Evolutionary conservation across 2,329 filamentous ascomycete species (phyloP).

Genomic region (Cercospora sp.): DNA sequence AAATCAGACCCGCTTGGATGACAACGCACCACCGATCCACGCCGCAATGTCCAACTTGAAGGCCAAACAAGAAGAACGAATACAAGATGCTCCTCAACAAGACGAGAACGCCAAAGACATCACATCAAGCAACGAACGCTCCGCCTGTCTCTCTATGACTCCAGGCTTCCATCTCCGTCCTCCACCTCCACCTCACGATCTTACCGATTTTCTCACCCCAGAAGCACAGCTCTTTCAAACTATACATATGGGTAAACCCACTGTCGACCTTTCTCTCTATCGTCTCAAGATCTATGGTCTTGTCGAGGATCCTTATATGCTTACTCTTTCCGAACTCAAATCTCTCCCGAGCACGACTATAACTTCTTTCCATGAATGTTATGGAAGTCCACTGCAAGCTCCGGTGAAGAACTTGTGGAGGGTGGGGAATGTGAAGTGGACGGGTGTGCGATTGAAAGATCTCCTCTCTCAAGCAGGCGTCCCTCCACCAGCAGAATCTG

Average conservation of each 20-base stretch:
- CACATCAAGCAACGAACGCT: not conserved
- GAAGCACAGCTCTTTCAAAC: constrained; percentile 39
- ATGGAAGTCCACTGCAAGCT: constrained; percentile 39
- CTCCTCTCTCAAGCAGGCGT: constrained; percentile 31
- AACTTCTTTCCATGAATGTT: constrained; percentile 42
- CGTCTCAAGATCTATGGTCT: constrained; percentile 38
- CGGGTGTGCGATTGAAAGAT: constrained; percentile 35
- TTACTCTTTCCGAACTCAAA: constrained; percentile 34
- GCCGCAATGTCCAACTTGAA: not conserved
- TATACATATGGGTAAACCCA: constrained; percentile 40
- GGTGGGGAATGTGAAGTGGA: constrained; percentile 42
- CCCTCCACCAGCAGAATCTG: not conserved
- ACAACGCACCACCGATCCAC: not conserved
- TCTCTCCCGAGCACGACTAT: constrained; percentile 32
- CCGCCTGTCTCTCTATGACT: not conserved
- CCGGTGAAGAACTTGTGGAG: constrained; percentile 36
- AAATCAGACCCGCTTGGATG: not conserved
- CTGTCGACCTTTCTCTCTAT: constrained; percentile 35
- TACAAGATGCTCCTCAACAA: not conserved
- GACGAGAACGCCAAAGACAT: not conserved
- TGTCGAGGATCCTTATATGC: constrained; percentile 33
- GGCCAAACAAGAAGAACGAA: not conserved
- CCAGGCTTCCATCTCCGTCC: constrained; percentile 15
- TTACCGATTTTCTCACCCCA: constrained; percentile 4
- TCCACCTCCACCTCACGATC: constrained; percentile 8